Evolutionary conservation across 495 filamentous ascomycete species (phyloP), one percentile per base, ranked within the genome.

Genomic region (Trichoderma erinaceum): DNA sequence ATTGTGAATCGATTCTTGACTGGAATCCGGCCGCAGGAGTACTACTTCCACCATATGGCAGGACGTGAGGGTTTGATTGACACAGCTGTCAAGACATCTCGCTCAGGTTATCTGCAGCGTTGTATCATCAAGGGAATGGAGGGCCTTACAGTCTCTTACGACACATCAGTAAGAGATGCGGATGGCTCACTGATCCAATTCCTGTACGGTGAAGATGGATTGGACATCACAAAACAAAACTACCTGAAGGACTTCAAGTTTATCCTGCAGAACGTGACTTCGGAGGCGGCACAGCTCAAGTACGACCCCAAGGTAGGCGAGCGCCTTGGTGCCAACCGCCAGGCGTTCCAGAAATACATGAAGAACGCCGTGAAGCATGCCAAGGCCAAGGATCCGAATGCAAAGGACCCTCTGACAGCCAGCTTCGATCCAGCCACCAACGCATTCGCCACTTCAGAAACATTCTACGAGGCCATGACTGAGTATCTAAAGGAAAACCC

Each of bases 121-220:
- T 99, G 96, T 84, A 79, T 99, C 71, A 95, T 98, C 78, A 99
- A 99, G 82, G 96, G 94, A 61, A 97, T 99, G 93, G 96, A 99
- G 77, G 96, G 96, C 4, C 79, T 97, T 56, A 89, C 85, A 71
- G 92, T 96, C 0, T 87, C 93, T 70, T 97, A 99, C 75, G 96
- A 99, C 74, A 91, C 87, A 27, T 93, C 93, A 25, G 95, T 99
- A 23, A 84, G 96, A 67, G 95, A 99, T 73, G 88, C 92, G 8
- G 95, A 98, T 77, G 96, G 96, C 32, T 90, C 90, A 7, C 83
- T 99, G 73, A 83, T 99, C 11, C 95, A 99, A 73, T 98, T 98
- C 82, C 76, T 98, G 64, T 99, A 97, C 73, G 96, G 95, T 69
- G 96, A 99, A 79, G 95, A 99, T 75, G 94, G 92, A 50, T 78